These are phyloP conservation scores for Colletotrichum cuscutae DNA, from an alignment of 2,329 filamentous ascomycete genomes.

Conservation along the genomic window DNA sequence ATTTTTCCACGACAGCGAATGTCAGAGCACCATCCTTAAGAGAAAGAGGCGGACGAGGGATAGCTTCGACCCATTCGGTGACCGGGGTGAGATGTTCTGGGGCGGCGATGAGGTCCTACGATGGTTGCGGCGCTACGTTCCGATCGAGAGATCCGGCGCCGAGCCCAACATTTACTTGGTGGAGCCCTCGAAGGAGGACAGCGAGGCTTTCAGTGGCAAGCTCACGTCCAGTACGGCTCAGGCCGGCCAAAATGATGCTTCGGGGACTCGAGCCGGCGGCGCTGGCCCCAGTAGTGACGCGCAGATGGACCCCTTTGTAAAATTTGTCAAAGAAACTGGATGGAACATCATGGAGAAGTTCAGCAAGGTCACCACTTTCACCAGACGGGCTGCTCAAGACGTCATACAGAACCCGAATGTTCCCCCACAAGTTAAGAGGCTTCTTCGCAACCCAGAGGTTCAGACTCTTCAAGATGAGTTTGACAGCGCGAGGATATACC, in stretches of 20 bases:
- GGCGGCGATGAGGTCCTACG: conserved; percentile 94
- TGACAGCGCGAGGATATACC: conserved; percentile 92
- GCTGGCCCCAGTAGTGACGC: conserved; percentile 64
- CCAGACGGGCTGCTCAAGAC: conserved; percentile 88
- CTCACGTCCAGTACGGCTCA: conserved; percentile 59
- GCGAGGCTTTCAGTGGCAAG: conserved; percentile 79
- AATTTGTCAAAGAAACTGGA: conserved; percentile 91
- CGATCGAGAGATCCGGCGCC: conserved; percentile 83
- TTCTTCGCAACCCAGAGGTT: conserved; percentile 92
- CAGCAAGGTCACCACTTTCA: conserved; percentile 97
- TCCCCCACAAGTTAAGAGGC: conserved; percentile 84
- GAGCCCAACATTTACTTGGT: conserved; percentile 93
- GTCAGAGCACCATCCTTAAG: conserved; percentile 93
- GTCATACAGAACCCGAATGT: conserved; percentile 91
- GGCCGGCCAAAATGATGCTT: conserved; percentile 53
- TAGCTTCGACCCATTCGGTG: conserved; percentile 90
- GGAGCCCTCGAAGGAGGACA: conserved; percentile 87
- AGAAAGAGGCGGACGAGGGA: conserved; percentile 87
- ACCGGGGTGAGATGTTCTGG: conserved; percentile 92
- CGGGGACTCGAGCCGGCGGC: conserved; percentile 37
- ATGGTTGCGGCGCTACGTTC: conserved; percentile 88
- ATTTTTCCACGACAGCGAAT: conserved; percentile 98
- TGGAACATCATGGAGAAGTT: conserved; percentile 98
- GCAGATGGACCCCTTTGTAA: conserved; percentile 91
- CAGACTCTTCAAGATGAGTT: conserved; percentile 97